phyloP scores from a whole-genome alignment of 176 grass and related monocot species.

The Hordeum vulgare region MorexV3_pseudomolecules_assembly NC_058521.1:413580528-413581027 shows the following conservation, averaged over 20 bases:
- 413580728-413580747: conserved; percentile 85
- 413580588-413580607: conserved; percentile 56
- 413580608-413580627: not conserved
- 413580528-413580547: conserved; percentile 76
- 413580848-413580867: conserved; percentile 58
- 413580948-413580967: not conserved
- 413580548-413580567: conserved; percentile 79
- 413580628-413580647: conserved; percentile 5
- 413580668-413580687: conserved; percentile 94
- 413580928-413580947: not conserved
- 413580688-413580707: conserved; percentile 95
- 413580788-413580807: conserved; percentile 16
- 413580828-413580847: conserved; percentile 7
- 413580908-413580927: conserved; percentile 67
- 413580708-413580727: conserved; percentile 87
- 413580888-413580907: conserved; percentile 90
- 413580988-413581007: not conserved
- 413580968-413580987: not conserved
- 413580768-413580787: conserved; percentile 60
- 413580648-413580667: conserved; percentile 17
- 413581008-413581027: not conserved
- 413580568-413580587: conserved; percentile 66
- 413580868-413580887: conserved; percentile 95
- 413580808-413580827: not conserved
- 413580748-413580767: conserved; percentile 91